phyloP scores from a whole-genome alignment of 352 stramenopile species.

The Peronosclerospora sorghi region DNA sequence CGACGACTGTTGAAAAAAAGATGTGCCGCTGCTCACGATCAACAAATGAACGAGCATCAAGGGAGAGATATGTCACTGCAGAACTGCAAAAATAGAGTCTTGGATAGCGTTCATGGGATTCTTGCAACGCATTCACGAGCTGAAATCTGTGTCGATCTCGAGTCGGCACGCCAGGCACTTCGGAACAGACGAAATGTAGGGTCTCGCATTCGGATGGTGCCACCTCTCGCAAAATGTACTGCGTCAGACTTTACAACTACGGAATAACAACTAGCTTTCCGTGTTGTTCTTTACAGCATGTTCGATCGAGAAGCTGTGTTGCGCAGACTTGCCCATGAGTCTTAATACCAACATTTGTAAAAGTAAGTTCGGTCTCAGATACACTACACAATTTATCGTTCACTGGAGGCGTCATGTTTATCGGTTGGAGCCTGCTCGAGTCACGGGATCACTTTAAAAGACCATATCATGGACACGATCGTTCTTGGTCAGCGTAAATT shows the following conservation, averaged over 20 bases:
- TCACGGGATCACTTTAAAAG: constrained; percentile 77
- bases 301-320: constrained; percentile 19
- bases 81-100: constrained; percentile 7
- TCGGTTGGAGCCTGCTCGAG: not conserved
- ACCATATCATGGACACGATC: constrained; percentile 97
- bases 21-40: constrained; percentile 10
- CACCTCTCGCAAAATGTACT: not conserved
- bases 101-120: constrained; percentile 25
- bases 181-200: constrained; percentile 34
- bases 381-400: too few species aligned
- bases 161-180: constrained; percentile 37
- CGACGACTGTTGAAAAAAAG: constrained; percentile 24
- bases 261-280: too few species aligned
- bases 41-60: constrained; percentile 15
- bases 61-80: constrained; percentile 8
- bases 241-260: not conserved
- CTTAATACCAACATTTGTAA: too few species aligned
- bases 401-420: too few species aligned
- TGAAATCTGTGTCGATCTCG: constrained; percentile 44
- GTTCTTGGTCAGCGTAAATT: constrained; percentile 96
- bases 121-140: constrained; percentile 33
- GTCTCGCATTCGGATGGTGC: too few species aligned
- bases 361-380: too few species aligned
- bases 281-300: constrained; percentile 15
- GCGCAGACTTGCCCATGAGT: constrained; percentile 6